Evolutionary conservation across 1,284 basidiomycete genomes (phyloP).

Genomic region (Cronartium ribicola): DNA sequence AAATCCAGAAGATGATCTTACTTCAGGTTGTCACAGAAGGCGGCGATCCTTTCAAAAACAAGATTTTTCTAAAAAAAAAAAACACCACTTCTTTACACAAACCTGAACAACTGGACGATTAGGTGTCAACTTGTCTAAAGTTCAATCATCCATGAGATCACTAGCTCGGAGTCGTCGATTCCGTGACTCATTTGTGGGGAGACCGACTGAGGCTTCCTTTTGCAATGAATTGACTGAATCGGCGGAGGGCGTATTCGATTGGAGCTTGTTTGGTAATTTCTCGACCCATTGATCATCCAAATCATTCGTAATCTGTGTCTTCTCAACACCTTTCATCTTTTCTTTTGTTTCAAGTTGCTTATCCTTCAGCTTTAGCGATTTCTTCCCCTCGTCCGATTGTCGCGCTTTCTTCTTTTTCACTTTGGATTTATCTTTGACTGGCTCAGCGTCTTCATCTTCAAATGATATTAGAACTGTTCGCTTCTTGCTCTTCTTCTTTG

Average conservation of each 20-base stretch:
- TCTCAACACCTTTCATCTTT: no score
- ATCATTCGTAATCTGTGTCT: not conserved
- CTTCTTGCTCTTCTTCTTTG: constrained; percentile 29
- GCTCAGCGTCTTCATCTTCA: constrained; percentile 25
- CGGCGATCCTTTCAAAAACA: no score
- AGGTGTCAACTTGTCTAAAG: not conserved
- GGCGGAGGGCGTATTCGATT: not conserved
- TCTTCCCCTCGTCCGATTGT: not conserved
- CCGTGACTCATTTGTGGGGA: no score
- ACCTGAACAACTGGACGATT: not conserved
- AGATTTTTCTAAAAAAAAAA: no score
- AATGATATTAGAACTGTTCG: constrained; percentile 39
- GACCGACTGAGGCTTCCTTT: not conserved
- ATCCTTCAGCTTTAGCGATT: no score
- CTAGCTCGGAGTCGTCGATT: constrained; percentile 1
- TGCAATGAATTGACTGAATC: not conserved
- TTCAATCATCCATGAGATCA: constrained; percentile 3
- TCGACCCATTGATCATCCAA: constrained; percentile 6
- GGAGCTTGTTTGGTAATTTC: not conserved
- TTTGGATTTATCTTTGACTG: constrained; percentile 10
- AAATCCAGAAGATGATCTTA: no score
- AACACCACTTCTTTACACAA: no score
- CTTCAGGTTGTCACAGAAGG: no score
- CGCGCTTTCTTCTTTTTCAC: constrained; percentile 28
- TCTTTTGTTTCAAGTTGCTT: no score